phyloP scores from a whole-genome alignment of 352 stramenopile genomes.

The Pythium aphanidermatum region DNA sequence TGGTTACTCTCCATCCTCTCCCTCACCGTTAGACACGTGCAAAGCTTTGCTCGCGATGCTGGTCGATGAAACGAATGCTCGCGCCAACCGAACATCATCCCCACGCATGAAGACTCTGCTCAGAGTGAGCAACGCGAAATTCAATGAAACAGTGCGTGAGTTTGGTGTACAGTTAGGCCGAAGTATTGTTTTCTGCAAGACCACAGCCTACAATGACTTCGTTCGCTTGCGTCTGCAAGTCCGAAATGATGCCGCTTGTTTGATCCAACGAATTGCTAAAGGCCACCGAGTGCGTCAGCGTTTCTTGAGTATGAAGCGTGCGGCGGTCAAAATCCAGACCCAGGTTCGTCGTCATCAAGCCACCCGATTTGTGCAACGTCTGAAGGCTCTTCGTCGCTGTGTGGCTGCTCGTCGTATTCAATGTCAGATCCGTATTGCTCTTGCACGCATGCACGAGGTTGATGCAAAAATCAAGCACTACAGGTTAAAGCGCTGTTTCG shows the following conservation, averaged over 20 bases:
- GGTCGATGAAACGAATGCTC: constrained; percentile 13
- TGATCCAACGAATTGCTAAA: constrained; percentile 16
- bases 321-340: constrained; percentile 9
- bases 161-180: constrained; percentile 28
- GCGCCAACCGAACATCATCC: constrained; percentile 5
- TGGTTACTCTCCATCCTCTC: constrained; percentile 1
- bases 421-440: constrained; percentile 12
- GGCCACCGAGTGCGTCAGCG: constrained; percentile 12
- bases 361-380: constrained; percentile 9
- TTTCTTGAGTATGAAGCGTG: constrained; percentile 12
- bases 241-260: constrained; percentile 15
- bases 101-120: constrained; percentile 19
- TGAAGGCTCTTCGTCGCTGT: constrained; percentile 10
- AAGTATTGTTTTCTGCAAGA: constrained; percentile 36
- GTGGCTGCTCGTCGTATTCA: constrained; percentile 18
- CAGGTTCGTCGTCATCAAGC: constrained; percentile 20
- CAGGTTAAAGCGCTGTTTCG: constrained; percentile 7
- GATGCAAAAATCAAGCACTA: constrained; percentile 16
- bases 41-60: constrained; percentile 21
- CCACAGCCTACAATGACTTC: constrained; percentile 27
- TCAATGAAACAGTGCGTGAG: constrained; percentile 19
- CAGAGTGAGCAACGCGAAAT: constrained; percentile 19
- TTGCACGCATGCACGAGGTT: constrained; percentile 8
- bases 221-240: constrained; percentile 19
- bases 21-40: constrained; percentile 7